These are phyloP conservation scores for Echeveria elegans DNA, from an alignment of 164 flowering plant genomes.

Conservation along the genomic window DNA sequence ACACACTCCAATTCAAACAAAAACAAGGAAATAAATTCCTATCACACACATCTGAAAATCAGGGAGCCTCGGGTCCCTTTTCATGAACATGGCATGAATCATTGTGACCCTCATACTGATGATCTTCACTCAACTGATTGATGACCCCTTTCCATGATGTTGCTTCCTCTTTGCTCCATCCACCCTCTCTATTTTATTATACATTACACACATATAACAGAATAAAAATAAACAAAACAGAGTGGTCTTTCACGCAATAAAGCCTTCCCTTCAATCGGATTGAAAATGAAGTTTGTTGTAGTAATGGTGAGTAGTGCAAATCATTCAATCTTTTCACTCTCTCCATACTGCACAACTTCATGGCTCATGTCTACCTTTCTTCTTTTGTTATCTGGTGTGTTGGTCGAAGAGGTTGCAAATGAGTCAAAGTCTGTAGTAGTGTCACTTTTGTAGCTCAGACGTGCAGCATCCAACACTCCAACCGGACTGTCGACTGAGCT, in stretches of 20 bases:
- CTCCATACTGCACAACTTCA: constrained; percentile 23
- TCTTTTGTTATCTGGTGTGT: constrained; percentile 42
- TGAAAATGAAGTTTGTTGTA: neutral
- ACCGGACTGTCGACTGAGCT: constrained; percentile 15
- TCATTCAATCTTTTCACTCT: neutral
- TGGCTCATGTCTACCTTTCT: constrained; percentile 40
- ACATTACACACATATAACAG: constrained; percentile 17
- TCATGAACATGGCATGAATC: neutral
- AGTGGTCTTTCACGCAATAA: constrained; percentile 17
- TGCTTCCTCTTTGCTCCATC: neutral
- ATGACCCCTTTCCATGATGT: neutral
- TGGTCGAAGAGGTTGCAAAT: constrained; percentile 44
- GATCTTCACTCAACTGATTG: neutral
- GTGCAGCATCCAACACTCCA: constrained; percentile 44
- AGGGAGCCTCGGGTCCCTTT: neutral
- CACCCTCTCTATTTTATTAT: neutral
- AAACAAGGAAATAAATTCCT: neutral
- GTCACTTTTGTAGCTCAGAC: constrained; percentile 76
- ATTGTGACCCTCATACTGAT: neutral
- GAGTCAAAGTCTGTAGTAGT: constrained; percentile 45
- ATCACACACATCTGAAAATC: constrained; percentile 3
- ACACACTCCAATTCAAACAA: neutral
- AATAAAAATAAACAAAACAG: constrained; percentile 28
- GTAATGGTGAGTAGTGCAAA: neutral
- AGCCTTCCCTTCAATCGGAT: constrained; percentile 9